These are phyloP conservation scores for Hortiboletus campestris DNA, from an alignment of 768 basidiomycete species.

Conservation along the genomic window DNA sequence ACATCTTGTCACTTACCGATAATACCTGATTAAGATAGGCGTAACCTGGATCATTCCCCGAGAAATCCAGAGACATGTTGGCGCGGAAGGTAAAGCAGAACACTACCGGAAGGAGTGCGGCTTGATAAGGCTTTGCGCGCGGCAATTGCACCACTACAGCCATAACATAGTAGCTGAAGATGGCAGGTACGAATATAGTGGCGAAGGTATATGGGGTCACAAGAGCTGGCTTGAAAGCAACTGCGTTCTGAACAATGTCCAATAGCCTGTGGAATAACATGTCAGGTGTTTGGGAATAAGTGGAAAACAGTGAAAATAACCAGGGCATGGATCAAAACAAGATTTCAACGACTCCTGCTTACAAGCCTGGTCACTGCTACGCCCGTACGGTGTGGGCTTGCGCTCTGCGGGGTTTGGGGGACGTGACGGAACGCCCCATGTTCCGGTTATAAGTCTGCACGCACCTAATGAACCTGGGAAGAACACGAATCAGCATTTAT, in stretches of 20 bases:
- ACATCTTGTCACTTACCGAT: conserved; percentile 11
- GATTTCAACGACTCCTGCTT: neutral
- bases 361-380: neutral
- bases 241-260: conserved; percentile 8
- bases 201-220: conserved; percentile 30
- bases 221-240: conserved; percentile 14
- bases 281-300: neutral
- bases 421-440: too few relatives aligned
- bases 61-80: conserved; percentile 27
- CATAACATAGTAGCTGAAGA: conserved; percentile 48
- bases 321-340: conserved; percentile 7
- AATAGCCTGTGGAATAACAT: conserved; percentile 1
- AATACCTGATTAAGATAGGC: conserved; percentile 23
- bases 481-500: conserved; percentile 39
- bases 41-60: conserved; percentile 10
- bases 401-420: neutral
- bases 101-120: conserved; percentile 49
- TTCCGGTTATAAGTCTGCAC: too few relatives aligned
- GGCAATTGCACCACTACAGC: conserved; percentile 53
- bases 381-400: neutral
- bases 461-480: too few relatives aligned
- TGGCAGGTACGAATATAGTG: conserved; percentile 40
- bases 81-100: conserved; percentile 44
- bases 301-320: conserved; percentile 1
- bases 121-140: conserved; percentile 41